A percentile compares a stretch with the other conserved stretches of the same genome.
phyloP scores from a whole-genome alignment of 805 yeast species.

The Candida namnaoensis region DNA sequence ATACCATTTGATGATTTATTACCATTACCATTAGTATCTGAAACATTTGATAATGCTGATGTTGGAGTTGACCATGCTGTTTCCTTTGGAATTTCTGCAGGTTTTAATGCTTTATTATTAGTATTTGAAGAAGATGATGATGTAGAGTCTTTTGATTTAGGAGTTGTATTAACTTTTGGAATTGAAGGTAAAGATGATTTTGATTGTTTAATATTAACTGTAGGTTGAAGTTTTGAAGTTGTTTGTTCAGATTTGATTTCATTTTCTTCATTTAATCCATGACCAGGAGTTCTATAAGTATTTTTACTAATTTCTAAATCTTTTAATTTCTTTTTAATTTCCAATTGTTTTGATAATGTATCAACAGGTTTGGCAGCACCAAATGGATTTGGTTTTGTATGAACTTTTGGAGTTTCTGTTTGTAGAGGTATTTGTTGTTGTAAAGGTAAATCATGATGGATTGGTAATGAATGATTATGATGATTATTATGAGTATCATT shows the following conservation, averaged over 20 bases:
- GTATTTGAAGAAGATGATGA: no score
- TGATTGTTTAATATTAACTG: no score
- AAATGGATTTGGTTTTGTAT: constrained; percentile 55
- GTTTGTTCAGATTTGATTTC: background rate
- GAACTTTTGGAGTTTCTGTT: constrained; percentile 9
- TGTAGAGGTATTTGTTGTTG: constrained; percentile 4
- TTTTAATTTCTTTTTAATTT: constrained; percentile 43
- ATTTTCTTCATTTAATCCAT: background rate
- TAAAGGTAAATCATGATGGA: constrained; percentile 4
- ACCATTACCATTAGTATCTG: no score
- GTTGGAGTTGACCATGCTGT: no score
- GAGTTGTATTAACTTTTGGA: no score
- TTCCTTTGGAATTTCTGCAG: no score
- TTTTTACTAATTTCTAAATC: constrained; percentile 37
- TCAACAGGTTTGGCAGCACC: constrained; percentile 86
- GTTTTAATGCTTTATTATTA: no score
- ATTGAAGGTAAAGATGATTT: no score
- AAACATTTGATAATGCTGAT: no score
- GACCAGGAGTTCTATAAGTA: constrained; percentile 18
- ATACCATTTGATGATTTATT: no score
- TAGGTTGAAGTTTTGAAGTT: no score
- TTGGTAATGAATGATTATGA: constrained; percentile 11
- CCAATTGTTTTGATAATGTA: constrained; percentile 52
- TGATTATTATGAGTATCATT: background rate
- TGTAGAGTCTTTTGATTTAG: no score